These are phyloP conservation scores for Arthonia radiata DNA, from an alignment of 495 filamentous ascomycete genomes.

Conservation along the genomic window DNA sequence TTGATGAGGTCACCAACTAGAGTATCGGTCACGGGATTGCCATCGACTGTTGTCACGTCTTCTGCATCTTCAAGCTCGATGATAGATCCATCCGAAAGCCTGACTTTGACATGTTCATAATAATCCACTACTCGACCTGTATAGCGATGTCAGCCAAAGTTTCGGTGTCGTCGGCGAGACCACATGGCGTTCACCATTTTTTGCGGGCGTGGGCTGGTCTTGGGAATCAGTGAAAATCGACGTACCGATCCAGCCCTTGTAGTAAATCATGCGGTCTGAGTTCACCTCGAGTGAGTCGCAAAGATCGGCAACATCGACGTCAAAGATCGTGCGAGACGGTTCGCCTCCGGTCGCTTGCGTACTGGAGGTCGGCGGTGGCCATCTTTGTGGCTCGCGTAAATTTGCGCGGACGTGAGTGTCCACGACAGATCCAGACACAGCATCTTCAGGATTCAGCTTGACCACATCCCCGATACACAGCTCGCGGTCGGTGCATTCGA, in stretches of 20 bases:
- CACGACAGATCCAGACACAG: slow-evolving; percentile 19
- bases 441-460: slow-evolving; percentile 16
- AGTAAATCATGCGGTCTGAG: not conserved
- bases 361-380: slow-evolving; percentile 4
- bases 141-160: slow-evolving; percentile 14
- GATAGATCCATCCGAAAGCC: slow-evolving; percentile 1
- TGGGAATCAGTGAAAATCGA: no score
- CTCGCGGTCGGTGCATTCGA: slow-evolving; percentile 18
- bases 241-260: no score
- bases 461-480: slow-evolving; percentile 19
- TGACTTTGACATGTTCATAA: slow-evolving; percentile 13
- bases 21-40: slow-evolving; percentile 2
- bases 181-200: slow-evolving; percentile 3
- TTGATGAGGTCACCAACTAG: slow-evolving; percentile 21
- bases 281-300: not conserved
- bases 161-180: slow-evolving; percentile 4
- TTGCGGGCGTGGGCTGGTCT: not conserved
- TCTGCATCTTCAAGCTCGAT: slow-evolving; percentile 3
- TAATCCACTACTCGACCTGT: slow-evolving; percentile 10
- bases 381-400: slow-evolving; percentile 14
- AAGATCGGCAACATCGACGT: no score
- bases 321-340: slow-evolving; percentile 7
- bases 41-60: not conserved
- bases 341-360: slow-evolving; percentile 10
- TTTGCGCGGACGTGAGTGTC: slow-evolving; percentile 13